Base-by-base conservation (phyloP, 2,329 filamentous ascomycete genomes). In the Colletotrichum spinosum region DNA sequence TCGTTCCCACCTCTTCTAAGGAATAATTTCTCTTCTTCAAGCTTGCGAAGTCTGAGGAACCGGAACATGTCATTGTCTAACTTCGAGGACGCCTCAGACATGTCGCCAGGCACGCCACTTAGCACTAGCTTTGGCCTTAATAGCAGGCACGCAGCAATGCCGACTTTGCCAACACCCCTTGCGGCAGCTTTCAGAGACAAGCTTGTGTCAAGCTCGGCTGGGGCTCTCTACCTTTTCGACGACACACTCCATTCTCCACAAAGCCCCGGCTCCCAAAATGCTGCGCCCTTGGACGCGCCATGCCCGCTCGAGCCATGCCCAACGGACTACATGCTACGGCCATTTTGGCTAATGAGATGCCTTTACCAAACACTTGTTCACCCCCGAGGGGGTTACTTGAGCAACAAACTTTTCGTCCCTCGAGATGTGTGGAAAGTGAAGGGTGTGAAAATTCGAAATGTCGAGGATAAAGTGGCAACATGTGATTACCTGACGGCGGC, bases 341-440 rank as follows among this genome's bases (percentile, higher is more conserved):
- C 96, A 2, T 99, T 97, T 77, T 99, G 96, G 96, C 84, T 99
- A 49, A 97, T 99, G 93, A 90, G 96, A 59, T 94, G 92, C 67
- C 84, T 99, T 34, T 97, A 96, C 74, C 93, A 97, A 76, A 97
- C 94, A 0, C 88, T 99, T 49, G 91, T 90, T 15, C 95, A 99
- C 73, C 93, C 95, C 2, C 89, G 93, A 33, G 96, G 96, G 42
- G 96, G 94, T 13, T 99, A 97, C 74, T 75, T 99, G 17, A 97
- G 94, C 57, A 95, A 90, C 25, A 94, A 94, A 72, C 85, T 99
- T 0, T 99, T 99, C 74, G 87, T 99, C 6, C 94, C 96, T 6
- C 88, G 92, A 55, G 94, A 98, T 74, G 93, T 96, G 3, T 99
- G 96, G 96, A 88, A 90, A 60, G 94, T 97, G 8, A 95, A 95